phyloP scores from a whole-genome alignment of 1,139 yeast genomes.

The Candida anutae region DNA sequence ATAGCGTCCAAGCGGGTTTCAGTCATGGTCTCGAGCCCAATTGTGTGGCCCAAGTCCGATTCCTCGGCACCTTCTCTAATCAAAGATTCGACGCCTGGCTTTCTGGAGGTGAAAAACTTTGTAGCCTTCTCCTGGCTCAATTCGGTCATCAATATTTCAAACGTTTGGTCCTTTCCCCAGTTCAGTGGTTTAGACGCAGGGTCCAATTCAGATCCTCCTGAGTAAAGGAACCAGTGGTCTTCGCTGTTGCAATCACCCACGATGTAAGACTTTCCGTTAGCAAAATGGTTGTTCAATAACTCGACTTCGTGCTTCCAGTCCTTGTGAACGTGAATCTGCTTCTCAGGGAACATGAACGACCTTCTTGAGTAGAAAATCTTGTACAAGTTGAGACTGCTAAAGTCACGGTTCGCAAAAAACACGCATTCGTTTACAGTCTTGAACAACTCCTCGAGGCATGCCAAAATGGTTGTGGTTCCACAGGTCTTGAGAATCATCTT shows the following conservation, averaged over 20 bases:
- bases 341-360: constrained; percentile 86
- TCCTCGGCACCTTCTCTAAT: constrained; percentile 22
- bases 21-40: constrained; percentile 63
- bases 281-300: constrained; percentile 57
- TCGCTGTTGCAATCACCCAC: constrained; percentile 69
- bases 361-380: constrained; percentile 86
- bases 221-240: constrained; percentile 89
- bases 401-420: constrained; percentile 8
- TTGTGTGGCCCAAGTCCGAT: constrained; percentile 70
- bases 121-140: constrained; percentile 52
- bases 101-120: constrained; percentile 53
- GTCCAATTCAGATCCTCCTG: constrained; percentile 36
- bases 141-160: constrained; percentile 90
- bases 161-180: constrained; percentile 61
- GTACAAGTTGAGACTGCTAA: constrained; percentile 36
- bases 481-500: constrained; percentile 87
- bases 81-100: constrained; percentile 39
- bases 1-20: constrained; percentile 54
- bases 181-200: too few species aligned
- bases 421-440: constrained; percentile 33
- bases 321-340: constrained; percentile 73
- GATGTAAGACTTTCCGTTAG: constrained; percentile 60
- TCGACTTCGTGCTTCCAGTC: constrained; percentile 80
- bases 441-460: constrained; percentile 63
- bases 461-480: constrained; percentile 88